phyloP scores from a whole-genome alignment of 2,329 filamentous ascomycete genomes.

The Cladobotryum mycophilum region DNA sequence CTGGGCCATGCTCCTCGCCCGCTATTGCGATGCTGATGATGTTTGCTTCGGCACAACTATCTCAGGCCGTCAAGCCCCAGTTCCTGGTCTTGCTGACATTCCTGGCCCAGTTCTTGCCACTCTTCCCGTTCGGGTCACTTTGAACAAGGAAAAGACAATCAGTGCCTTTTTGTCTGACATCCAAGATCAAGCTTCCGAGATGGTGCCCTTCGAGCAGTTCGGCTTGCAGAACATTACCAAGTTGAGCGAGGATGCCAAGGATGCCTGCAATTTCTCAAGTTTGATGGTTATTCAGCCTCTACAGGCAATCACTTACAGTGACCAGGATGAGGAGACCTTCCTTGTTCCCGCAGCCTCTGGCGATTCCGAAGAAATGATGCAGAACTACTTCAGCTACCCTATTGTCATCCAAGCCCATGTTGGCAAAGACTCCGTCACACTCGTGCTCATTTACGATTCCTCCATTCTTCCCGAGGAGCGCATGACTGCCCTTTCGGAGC shows the following conservation, averaged over 20 bases:
- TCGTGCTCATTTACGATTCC: neutral
- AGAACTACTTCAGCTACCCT: neutral
- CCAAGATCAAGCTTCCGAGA: conserved; percentile 12
- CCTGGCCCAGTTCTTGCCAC: conserved; percentile 7
- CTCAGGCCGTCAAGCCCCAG: conserved; percentile 13
- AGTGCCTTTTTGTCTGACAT: conserved; percentile 9
- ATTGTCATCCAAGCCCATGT: neutral
- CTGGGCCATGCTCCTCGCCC: conserved; percentile 8
- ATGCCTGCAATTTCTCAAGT: conserved; percentile 7
- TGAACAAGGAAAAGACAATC: conserved; percentile 7
- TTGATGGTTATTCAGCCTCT: conserved; percentile 4
- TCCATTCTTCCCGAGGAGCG: neutral
- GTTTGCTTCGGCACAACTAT: conserved; percentile 13
- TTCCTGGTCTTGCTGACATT: neutral
- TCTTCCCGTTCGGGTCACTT: conserved; percentile 11
- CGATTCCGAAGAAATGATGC: too few relatives aligned
- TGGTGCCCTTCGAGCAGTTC: conserved; percentile 4
- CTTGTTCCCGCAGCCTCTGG: neutral
- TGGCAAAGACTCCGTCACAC: neutral
- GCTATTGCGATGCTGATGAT: conserved; percentile 10
- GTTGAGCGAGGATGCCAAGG: conserved; percentile 1
- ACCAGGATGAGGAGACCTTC: neutral
- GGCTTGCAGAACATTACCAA: conserved; percentile 8
- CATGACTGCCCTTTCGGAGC: neutral
- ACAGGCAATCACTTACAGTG: neutral